Base-by-base conservation (phyloP, 768 basidiomycete species). In the Boletus bicolor region DNA sequence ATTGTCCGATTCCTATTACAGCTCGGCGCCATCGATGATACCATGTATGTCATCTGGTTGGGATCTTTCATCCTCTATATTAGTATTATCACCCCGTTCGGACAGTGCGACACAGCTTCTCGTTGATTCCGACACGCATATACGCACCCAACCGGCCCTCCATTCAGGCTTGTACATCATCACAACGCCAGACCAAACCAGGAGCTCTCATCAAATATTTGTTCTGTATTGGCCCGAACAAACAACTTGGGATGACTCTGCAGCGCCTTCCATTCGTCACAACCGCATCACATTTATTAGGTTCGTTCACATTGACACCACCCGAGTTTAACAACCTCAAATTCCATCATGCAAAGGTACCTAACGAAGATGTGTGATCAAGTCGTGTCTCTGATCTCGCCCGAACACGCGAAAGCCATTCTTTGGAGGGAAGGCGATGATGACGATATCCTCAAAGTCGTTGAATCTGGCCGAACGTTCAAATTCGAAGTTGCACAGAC, bases 231-330 rank as follows among this genome's bases (percentile, higher is more conserved):
- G 85, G 85, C 84, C 84, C 0, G 82, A 86, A 55, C 73, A 80
- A 32, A 74, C 69, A 0, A 85, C 84, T 0, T 86, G 84, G 84
- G 64, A 79, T 35, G 82, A 84, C 62, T 67, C 72, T 14, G 77
- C 81, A 0, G 36, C 68, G 6, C 69, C 76, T 1, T 69, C 80
- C 5, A 75, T 81, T 46, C 63, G 73, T 30, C 75, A 78, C 3
- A 86, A 84, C 67, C 74, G 85, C 7, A 71, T 79, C 3, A 82
- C 82, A 0, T 86, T 86, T 59, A 84, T 86, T 81, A 69, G 84
- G 84, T 81, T 67, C 37, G 68, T 54, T 7, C 5, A 5, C 1
- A 24, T 52, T 1, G n/a, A 41, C 6, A 9, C 3, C 11, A 12
- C 21, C 19, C 1, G 24, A 39, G 14, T 17, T 19, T 21, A 38